Evolutionary conservation across 192 early-diverging fungal genomes (phyloP), one percentile per base, ranked within the genome.

Genomic region (Phlyctochytrium bullatum): DNA sequence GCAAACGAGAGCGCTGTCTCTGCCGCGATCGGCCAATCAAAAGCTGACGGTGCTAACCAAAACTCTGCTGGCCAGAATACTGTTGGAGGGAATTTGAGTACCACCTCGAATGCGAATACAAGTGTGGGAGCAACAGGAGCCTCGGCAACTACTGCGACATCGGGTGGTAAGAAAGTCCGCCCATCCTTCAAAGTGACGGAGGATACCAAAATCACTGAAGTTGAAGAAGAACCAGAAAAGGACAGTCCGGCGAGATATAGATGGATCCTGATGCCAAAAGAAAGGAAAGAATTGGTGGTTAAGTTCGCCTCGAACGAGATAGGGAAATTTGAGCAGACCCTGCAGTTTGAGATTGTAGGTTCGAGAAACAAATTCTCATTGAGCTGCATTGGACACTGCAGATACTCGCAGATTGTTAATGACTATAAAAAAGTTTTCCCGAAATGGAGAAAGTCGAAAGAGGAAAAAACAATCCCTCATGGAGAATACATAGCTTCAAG

Each of bases 311-410:
- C 84, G 0, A 72, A 50, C 14, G 80, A 85, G 40, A 67, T 81
- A 34, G 85, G 85, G 1, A 82, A 76, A 50, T 81, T 76, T 57
- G 76, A 86, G 23, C 69, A 72, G 31, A 60, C 47, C 14, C 57
- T 88, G 0, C 80, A 67, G 12, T 88, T 88, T 69, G 82, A 77
- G 51, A 74, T 83, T 34, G 72, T 73, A 16, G 86, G 85, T n/a
- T 58, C 65, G 6, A 17, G 65, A 51, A 63, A 25, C 6, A 63
- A 72, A 34, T 88, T 71, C 59, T 24, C 73, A 17, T 40, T 81
- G 1, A 25, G 62, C 6, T 87, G 80, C 47, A 51, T 72, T 28
- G 86, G 86, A 0, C 34, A 69, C 31, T 88, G 86, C 62, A 77
- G 81, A 53, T 81, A 87, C 59, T 28, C 80, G 0, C 50, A 68